Evolutionary conservation across 305 asterid species (phyloP).

Genomic region (Euphrasia arctica): DNA sequence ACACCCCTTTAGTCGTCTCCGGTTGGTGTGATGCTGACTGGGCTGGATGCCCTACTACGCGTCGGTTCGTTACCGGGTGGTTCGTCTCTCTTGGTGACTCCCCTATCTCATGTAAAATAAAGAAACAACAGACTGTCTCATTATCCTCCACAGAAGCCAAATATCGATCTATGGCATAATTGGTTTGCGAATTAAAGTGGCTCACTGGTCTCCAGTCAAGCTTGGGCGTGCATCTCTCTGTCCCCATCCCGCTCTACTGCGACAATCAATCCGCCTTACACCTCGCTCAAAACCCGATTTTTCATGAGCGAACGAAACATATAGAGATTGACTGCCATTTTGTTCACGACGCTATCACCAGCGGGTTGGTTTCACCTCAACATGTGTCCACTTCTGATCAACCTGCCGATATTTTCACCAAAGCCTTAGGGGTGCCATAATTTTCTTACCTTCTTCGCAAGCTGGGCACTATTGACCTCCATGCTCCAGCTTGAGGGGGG

Average conservation of each 20-base stretch:
- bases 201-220: neutral
- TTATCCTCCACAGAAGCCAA: neutral
- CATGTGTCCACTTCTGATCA: neutral
- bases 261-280: neutral
- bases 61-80: neutral
- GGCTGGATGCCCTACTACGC: neutral
- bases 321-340: neutral
- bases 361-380: too few relatives aligned
- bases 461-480: neutral
- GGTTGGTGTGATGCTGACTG: neutral
- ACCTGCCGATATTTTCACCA: neutral
- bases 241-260: neutral
- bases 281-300: neutral
- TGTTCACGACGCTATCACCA: neutral
- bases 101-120: neutral
- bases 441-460: neutral
- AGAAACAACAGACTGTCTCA: neutral
- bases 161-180: neutral
- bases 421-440: neutral
- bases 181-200: neutral
- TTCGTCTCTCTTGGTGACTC: neutral
- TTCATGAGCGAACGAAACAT: slow-evolving; percentile 1
- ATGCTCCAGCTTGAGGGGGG: slow-evolving; percentile 12
- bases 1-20: too few relatives aligned
- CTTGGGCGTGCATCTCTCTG: neutral